phyloP scores from a whole-genome alignment of 1,284 basidiomycete species.

The Boletus semigastroideus region DNA sequence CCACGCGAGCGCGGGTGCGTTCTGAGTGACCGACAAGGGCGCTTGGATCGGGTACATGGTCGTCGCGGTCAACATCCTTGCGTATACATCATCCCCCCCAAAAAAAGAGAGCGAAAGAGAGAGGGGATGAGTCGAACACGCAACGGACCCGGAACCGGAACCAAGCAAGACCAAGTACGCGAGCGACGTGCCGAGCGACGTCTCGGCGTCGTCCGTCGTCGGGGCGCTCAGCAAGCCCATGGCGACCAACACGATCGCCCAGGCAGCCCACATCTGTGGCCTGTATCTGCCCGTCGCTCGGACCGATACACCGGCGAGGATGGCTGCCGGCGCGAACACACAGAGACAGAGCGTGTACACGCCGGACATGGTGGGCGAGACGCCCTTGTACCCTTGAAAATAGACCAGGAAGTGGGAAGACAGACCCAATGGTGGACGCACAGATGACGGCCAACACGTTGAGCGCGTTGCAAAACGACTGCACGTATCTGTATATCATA shows the following conservation, averaged over 20 bases:
- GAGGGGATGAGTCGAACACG: no score
- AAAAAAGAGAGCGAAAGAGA: no score
- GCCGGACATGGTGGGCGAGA: constrained; percentile 7
- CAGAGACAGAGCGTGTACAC: constrained; percentile 10
- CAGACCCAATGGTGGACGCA: constrained; percentile 8
- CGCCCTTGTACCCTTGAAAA: constrained; percentile 14
- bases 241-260: constrained; percentile 3
- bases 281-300: constrained; percentile 6
- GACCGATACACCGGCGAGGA: constrained; percentile 2
- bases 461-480: constrained; percentile 19
- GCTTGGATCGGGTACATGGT: constrained; percentile 33
- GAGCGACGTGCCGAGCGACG: background rate
- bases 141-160: constrained; percentile 16
- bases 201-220: background rate
- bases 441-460: constrained; percentile 8
- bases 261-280: constrained; percentile 10
- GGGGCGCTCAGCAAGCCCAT: constrained; percentile 11
- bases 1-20: constrained; percentile 35
- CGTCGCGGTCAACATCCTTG: constrained; percentile 12
- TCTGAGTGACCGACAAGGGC: constrained; percentile 32
- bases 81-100: no score
- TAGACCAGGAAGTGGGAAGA: constrained; percentile 13
- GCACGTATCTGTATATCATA: constrained; percentile 15
- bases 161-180: constrained; percentile 13
- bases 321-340: background rate